phyloP scores from a whole-genome alignment of 2,329 filamentous ascomycete species.

The Coleophoma cylindrospora region DNA sequence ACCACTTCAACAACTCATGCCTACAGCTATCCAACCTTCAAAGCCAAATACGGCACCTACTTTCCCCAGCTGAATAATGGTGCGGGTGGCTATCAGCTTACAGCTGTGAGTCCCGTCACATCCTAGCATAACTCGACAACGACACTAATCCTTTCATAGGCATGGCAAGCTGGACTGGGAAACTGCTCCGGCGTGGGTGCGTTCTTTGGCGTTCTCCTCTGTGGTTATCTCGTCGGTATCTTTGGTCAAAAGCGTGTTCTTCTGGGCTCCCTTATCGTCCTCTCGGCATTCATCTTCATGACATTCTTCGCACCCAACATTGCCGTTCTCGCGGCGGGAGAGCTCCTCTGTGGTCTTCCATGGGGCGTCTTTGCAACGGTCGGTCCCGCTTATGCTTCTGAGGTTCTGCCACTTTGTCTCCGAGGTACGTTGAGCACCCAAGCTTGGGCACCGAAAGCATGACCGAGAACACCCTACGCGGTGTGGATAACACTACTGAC shows the following conservation, averaged over 20 bases:
- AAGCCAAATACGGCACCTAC: constrained; percentile 13
- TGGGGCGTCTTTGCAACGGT: constrained; percentile 45
- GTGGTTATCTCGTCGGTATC: constrained; percentile 39
- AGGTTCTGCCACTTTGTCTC: constrained; percentile 35
- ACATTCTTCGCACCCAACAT: constrained; percentile 43
- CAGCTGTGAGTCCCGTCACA: not conserved
- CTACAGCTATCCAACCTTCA: constrained; percentile 8
- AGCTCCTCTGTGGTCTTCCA: constrained; percentile 41
- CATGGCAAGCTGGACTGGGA: constrained; percentile 16
- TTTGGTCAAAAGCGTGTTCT: constrained; percentile 43
- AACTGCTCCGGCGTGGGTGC: constrained; percentile 18
- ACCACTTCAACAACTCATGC: no score
- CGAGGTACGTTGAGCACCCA: constrained; percentile 17
- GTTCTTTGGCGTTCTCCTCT: constrained; percentile 39
- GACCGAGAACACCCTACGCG: no score
- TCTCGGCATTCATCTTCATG: constrained; percentile 39
- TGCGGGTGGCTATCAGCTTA: constrained; percentile 6
- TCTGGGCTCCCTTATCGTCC: constrained; percentile 34
- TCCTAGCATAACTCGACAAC: no score
- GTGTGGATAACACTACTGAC: no score
- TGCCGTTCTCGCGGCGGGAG: constrained; percentile 37
- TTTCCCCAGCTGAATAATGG: constrained; percentile 5
- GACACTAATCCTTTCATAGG: no score
- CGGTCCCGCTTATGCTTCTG: constrained; percentile 36
- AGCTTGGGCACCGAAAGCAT: no score